A percentile compares a stretch with the other conserved stretches of the same genome.
phyloP scores from a whole-genome alignment of 2,329 filamentous ascomycete genomes.

The Dothideomycetes sp. region DNA sequence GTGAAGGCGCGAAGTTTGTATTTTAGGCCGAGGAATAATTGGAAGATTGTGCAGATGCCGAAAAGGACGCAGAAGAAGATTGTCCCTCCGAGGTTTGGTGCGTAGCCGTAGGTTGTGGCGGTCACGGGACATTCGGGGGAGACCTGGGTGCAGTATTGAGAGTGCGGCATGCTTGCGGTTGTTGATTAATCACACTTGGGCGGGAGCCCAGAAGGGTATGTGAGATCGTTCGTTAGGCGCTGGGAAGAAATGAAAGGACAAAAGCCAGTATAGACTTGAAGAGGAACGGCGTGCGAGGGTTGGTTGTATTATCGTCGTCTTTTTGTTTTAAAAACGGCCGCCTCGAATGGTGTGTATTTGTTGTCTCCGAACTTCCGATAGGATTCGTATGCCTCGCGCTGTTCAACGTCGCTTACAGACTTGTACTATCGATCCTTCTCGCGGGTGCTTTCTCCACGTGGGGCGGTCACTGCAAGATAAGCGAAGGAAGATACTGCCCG shows the following conservation, averaged over 20 bases:
- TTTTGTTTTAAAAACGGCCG: too few species aligned
- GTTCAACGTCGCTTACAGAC: too few species aligned
- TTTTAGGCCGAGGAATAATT: constrained; percentile 22
- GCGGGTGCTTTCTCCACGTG: too few species aligned
- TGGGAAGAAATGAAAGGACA: neutral
- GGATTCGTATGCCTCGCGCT: too few species aligned
- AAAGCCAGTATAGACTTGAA: neutral
- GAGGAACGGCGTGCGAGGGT: neutral
- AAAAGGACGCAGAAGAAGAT: constrained; percentile 28
- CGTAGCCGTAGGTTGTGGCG: constrained; percentile 29
- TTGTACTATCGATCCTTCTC: too few species aligned
- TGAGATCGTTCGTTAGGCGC: neutral
- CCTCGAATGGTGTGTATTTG: too few species aligned
- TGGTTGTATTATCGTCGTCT: neutral
- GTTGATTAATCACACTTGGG: constrained; percentile 5
- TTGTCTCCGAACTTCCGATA: too few species aligned
- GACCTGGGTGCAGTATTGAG: constrained; percentile 16
- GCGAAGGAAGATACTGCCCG: too few species aligned
- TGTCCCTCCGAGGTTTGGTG: constrained; percentile 26
- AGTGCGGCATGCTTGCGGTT: constrained; percentile 4
- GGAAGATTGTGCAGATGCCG: constrained; percentile 22
- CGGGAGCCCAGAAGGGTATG: neutral
- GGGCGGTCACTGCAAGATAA: too few species aligned
- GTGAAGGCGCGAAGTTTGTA: constrained; percentile 29
- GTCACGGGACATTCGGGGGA: constrained; percentile 22